Evolutionary conservation across 2,329 filamentous ascomycete genomes (phyloP).

Genomic region (Pseudocercospora crystallina): DNA sequence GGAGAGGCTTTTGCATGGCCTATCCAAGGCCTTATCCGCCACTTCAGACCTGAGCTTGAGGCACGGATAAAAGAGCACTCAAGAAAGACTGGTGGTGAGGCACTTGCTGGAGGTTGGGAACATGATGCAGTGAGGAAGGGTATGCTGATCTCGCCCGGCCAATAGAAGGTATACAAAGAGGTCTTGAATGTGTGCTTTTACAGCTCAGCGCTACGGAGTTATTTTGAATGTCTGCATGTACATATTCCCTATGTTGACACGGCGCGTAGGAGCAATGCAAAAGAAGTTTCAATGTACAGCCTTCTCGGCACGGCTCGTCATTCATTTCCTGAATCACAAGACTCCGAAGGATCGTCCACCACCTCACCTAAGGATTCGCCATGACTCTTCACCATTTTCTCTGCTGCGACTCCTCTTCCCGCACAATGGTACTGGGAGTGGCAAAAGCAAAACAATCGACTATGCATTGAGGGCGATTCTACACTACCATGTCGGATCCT

Average conservation of each 20-base stretch:
- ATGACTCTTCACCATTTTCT: no score
- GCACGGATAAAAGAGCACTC: conserved; percentile 82
- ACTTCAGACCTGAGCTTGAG: conserved; percentile 96
- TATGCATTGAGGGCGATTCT: no score
- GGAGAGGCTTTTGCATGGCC: conserved; percentile 99
- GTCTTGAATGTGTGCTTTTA: not conserved
- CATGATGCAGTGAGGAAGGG: conserved; percentile 74
- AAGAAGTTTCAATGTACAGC: not conserved
- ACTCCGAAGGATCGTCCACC: no score
- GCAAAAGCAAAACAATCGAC: no score
- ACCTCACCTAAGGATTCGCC: no score
- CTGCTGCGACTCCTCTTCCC: no score
- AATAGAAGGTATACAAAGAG: conserved; percentile 56
- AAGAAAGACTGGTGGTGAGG: conserved; percentile 67
- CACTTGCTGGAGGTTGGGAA: conserved; percentile 85
- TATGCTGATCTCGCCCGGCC: conserved; percentile 82
- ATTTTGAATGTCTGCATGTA: conserved; percentile 4
- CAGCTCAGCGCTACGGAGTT: conserved; percentile 4
- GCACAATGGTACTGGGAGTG: no score
- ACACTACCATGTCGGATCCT: no score
- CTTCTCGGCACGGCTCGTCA: no score
- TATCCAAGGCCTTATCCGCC: conserved; percentile 94
- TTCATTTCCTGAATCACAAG: no score
- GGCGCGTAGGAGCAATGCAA: conserved; percentile 7
- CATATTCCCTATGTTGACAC: conserved; percentile 6